phyloP scores from a whole-genome alignment of 768 basidiomycete species.

The Pleurotus cornucopiae region DNA sequence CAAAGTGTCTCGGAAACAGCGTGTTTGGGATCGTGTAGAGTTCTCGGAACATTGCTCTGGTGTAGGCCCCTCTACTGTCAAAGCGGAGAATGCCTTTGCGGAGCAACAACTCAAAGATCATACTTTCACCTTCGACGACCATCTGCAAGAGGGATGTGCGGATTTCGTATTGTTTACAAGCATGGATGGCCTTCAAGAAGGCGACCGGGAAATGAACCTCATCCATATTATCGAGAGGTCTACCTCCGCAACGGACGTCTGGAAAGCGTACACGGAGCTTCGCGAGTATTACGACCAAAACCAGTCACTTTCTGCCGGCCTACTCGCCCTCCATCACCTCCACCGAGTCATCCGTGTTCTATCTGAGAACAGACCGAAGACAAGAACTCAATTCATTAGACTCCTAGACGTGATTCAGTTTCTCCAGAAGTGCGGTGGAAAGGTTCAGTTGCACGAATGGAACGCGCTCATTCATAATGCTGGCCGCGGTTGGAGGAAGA shows the following conservation, averaged over 20 bases:
- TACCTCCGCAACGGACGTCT: slow-evolving; percentile 23
- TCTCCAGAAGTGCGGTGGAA: slow-evolving; percentile 52
- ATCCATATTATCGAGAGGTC: slow-evolving; percentile 18
- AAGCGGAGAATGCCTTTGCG: neutral
- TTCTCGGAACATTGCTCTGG: neutral
- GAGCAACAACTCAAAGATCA: neutral
- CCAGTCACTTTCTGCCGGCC: slow-evolving; percentile 16
- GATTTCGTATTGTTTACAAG: neutral
- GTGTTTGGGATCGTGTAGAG: neutral
- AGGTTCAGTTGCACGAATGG: slow-evolving; percentile 65
- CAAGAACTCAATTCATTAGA: slow-evolving; percentile 56
- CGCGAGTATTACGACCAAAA: slow-evolving; percentile 21
- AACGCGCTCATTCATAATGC: slow-evolving; percentile 68
- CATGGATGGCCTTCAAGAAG: neutral
- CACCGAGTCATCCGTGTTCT: slow-evolving; percentile 61
- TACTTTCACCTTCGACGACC: no score
- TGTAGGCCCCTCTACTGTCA: slow-evolving; percentile 7
- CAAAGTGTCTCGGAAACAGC: no score
- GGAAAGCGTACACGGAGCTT: slow-evolving; percentile 39
- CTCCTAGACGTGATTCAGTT: slow-evolving; percentile 64
- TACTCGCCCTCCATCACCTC: slow-evolving; percentile 42
- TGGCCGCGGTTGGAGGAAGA: slow-evolving; percentile 62
- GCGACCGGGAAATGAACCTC: slow-evolving; percentile 13
- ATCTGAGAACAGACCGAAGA: slow-evolving; percentile 48
- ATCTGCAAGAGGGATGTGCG: no score